phyloP scores from a whole-genome alignment of 176 grass and related monocot genomes.

The Calamus simplicifolius region DNA sequence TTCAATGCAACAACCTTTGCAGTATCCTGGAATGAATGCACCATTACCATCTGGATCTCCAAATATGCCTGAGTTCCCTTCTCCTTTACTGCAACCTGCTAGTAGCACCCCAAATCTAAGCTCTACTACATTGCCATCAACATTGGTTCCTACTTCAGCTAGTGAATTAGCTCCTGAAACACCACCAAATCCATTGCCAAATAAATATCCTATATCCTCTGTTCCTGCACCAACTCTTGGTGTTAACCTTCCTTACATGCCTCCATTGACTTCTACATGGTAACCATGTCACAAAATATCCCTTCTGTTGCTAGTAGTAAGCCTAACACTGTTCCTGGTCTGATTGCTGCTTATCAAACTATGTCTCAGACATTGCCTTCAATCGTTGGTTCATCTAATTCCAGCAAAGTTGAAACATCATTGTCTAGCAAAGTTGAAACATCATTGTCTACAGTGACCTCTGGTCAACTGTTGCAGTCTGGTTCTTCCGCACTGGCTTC shows the following conservation, averaged over 20 bases:
- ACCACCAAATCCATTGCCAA: conserved; percentile 33
- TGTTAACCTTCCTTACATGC: conserved; percentile 31
- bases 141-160: conserved; percentile 30
- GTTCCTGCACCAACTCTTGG: conserved; percentile 34
- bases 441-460: conserved; percentile 33
- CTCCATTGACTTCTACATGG: conserved; percentile 33
- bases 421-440: conserved; percentile 35
- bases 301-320: conserved; percentile 35
- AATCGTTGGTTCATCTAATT: conserved; percentile 29
- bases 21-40: conserved; percentile 45
- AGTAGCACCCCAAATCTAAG: conserved; percentile 34
- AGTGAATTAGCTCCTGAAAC: conserved; percentile 41
- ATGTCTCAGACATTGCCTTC: conserved; percentile 31
- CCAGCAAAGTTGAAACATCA: conserved; percentile 33
- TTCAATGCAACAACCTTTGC: conserved; percentile 33
- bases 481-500: conserved; percentile 36
- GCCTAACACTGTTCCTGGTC: conserved; percentile 27
- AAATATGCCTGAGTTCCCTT: conserved; percentile 62
- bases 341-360: conserved; percentile 35
- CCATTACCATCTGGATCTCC: conserved; percentile 56
- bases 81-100: conserved; percentile 44
- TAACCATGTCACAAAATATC: conserved; percentile 11
- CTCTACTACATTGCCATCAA: conserved; percentile 29
- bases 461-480: conserved; percentile 53
- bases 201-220: conserved; percentile 27